Base-by-base conservation (phyloP, 2,329 filamentous ascomycete genomes). In the Juglanconis oblonga region DNA sequence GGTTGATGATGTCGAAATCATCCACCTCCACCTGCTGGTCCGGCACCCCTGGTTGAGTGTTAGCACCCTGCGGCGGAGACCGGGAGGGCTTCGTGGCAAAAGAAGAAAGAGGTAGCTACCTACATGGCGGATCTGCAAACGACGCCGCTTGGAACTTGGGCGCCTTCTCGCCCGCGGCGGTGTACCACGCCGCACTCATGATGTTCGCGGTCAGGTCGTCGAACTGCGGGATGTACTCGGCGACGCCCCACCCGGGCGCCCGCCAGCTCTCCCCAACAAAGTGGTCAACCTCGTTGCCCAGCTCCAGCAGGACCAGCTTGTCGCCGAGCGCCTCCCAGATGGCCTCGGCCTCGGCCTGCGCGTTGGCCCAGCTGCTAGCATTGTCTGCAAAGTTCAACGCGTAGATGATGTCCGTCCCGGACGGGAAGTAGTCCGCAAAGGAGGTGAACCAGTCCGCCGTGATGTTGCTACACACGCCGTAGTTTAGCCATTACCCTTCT, bases 201-300 rank as follows among this genome's bases (percentile, higher is more conserved):
- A 74, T 70, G 64, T 69, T 67, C 7, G 64, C 67, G 44, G 69
- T 71, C 42, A 74, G 49, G 64, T 70, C 70, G 32, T 68, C 70
- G 63, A 71, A 73, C 61, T 74, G 71, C 52, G 58, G 52, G 17
- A 70, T 64, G 61, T 74, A 74, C n/a, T 63, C 54, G 7, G 53
- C 57, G 11, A 73, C 70, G 42, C 61, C 68, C 72, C 72, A 73
- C 17, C 57, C 55, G 5, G 61, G 55, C 60, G 66, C 66, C 14
- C 72, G 68, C 72, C 72, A 74, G 24, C 63, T 64, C 64, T 74
- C 71, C 62, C 67, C 66, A 55, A 72, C 72, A 66, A 69, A 74
- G 49, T 74, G 72, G 63, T 74, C 72, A 52, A 74, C 68, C 62
- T 74, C 72, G 65, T 74, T 74, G 47, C 72, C 72, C 14, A 73